Evolutionary conservation across 495 filamentous ascomycete genomes (phyloP).

Genomic region (Cladorrhinum samala): DNA sequence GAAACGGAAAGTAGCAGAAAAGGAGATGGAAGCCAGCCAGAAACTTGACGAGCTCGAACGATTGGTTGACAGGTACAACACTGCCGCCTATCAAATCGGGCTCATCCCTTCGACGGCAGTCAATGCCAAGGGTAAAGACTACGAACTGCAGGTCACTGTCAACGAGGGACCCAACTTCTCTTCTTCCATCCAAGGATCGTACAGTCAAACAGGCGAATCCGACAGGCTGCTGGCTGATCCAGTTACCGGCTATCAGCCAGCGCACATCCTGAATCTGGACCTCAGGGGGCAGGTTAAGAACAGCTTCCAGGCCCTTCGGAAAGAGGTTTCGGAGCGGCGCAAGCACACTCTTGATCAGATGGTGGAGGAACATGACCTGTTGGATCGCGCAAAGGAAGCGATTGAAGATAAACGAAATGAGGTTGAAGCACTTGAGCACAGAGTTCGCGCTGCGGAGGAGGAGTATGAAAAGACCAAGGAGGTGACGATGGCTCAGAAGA

Average conservation of each 20-base stretch:
- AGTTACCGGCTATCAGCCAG: constrained; percentile 79
- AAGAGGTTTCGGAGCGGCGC: constrained; percentile 81
- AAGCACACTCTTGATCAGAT: constrained; percentile 77
- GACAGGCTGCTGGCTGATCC: constrained; percentile 72
- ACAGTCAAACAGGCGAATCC: constrained; percentile 37
- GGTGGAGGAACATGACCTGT: constrained; percentile 82
- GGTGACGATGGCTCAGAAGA: constrained; percentile 75
- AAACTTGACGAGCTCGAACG: constrained; percentile 87
- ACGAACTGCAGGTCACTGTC: constrained; percentile 68
- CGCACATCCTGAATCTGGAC: constrained; percentile 80
- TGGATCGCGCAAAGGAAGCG: constrained; percentile 87
- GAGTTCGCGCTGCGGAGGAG: constrained; percentile 75
- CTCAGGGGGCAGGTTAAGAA: constrained; percentile 73
- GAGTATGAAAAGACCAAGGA: constrained; percentile 94
- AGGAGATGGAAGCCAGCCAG: constrained; percentile 71
- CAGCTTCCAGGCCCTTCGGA: constrained; percentile 68
- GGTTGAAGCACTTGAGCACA: constrained; percentile 84
- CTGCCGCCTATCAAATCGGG: constrained; percentile 84
- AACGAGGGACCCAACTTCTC: constrained; percentile 66
- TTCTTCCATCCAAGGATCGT: constrained; percentile 58
- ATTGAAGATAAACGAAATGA: constrained; percentile 91
- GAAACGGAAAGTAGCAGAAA: constrained; percentile 73
- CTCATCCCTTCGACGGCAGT: constrained; percentile 76
- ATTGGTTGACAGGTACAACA: constrained; percentile 83
- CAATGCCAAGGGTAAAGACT: constrained; percentile 78